Evolutionary conservation across 192 early-diverging fungal genomes (phyloP).

Genomic region (Coemansia javaensis): DNA sequence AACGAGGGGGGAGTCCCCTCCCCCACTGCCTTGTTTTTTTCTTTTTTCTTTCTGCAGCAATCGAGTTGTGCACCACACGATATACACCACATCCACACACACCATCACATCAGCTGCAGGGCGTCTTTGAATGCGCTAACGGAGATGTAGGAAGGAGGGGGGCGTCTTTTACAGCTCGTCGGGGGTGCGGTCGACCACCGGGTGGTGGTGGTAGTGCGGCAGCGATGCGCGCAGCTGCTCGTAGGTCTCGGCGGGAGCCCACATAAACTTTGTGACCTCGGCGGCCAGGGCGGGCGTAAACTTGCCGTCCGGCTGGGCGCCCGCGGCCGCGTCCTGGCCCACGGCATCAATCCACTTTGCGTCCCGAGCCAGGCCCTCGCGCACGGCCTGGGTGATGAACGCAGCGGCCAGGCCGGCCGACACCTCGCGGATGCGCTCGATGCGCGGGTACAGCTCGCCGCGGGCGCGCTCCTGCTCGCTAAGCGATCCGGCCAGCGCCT

Average conservation of each 20-base stretch:
- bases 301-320: constrained; percentile 28
- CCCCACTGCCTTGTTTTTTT: background rate
- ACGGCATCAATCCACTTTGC: constrained; percentile 46
- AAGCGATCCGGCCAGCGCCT: constrained; percentile 71
- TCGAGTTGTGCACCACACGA: too few relatives aligned
- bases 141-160: too few relatives aligned
- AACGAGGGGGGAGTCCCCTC: too few relatives aligned
- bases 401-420: constrained; percentile 76
- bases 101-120: too few relatives aligned
- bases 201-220: constrained; percentile 1
- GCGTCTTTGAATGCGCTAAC: too few relatives aligned
- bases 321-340: constrained; percentile 24
- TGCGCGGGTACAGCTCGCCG: constrained; percentile 77
- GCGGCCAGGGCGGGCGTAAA: constrained; percentile 34
- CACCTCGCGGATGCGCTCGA: constrained; percentile 82
- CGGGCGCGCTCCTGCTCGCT: constrained; percentile 61
- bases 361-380: constrained; percentile 57
- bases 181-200: background rate
- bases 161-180: background rate
- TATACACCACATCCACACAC: too few relatives aligned
- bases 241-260: constrained; percentile 32
- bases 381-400: constrained; percentile 66
- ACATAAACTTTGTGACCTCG: constrained; percentile 37
- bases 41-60: constrained; percentile 1
- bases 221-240: constrained; percentile 9